Conservation (phyloP, 1,284 basidiomycete genomes). For the Microbotryum violaceum region DNA sequence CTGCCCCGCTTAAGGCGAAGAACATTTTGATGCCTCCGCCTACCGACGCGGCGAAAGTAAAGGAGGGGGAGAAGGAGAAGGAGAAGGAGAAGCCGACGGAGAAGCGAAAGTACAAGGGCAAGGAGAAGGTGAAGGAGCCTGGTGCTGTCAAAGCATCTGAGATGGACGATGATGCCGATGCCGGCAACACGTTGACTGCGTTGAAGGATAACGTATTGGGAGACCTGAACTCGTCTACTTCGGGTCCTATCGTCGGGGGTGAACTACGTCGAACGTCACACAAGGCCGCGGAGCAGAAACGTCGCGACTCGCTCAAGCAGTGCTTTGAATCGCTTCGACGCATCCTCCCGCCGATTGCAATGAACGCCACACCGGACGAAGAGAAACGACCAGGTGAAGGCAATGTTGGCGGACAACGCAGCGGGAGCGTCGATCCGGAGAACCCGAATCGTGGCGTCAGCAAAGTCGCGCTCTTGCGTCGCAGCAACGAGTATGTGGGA, state of each 20-base stretch:
- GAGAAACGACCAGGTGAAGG: slow-evolving; percentile 35
- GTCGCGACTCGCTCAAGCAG: slow-evolving; percentile 88
- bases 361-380: slow-evolving; percentile 24
- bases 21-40: no score
- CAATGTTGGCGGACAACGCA: slow-evolving; percentile 36
- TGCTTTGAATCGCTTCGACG: slow-evolving; percentile 89
- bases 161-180: slow-evolving; percentile 4
- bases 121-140: slow-evolving; percentile 5
- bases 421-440: slow-evolving; percentile 40
- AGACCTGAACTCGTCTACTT: background rate
- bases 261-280: slow-evolving; percentile 77
- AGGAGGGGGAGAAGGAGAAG: no score
- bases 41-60: no score
- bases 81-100: no score
- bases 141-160: background rate
- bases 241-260: slow-evolving; percentile 25
- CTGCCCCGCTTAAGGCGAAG: no score
- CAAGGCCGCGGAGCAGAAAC: slow-evolving; percentile 94
- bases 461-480: slow-evolving; percentile 84
- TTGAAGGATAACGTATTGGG: slow-evolving; percentile 6
- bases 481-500: slow-evolving; percentile 79
- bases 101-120: slow-evolving; percentile 3
- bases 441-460: slow-evolving; percentile 92
- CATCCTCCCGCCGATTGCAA: slow-evolving; percentile 70
- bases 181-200: slow-evolving; percentile 10